These are phyloP conservation scores for Oryza nivara DNA, from an alignment of 176 grass and related monocot species.

Conservation along the genomic window DNA sequence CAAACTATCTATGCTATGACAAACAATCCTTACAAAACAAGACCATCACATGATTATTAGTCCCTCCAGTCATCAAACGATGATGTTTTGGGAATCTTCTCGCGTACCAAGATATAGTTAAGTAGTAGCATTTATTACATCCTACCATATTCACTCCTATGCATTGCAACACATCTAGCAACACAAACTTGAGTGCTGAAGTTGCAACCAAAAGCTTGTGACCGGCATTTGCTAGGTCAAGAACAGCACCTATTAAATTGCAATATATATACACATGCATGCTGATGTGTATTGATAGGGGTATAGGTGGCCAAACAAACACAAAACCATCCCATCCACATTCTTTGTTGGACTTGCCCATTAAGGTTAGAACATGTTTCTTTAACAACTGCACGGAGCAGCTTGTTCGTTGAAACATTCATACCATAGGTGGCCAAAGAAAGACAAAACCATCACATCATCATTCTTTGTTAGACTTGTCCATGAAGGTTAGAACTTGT, in stretches of 20 bases:
- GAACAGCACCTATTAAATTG: neutral
- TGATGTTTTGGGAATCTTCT: neutral
- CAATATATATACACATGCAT: neutral
- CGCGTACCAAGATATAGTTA: neutral
- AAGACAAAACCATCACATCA: no score
- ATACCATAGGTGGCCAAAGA: no score
- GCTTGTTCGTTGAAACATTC: no score
- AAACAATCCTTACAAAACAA: slow-evolving; percentile 22
- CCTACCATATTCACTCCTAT: neutral
- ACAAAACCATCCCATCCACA: no score
- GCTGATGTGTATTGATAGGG: neutral
- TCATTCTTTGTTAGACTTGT: no score
- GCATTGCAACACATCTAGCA: neutral
- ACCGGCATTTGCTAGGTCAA: neutral
- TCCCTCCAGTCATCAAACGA: neutral
- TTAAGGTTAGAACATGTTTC: no score
- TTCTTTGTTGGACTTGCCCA: no score
- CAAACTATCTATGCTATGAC: neutral
- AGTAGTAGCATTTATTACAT: no score
- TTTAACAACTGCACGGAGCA: no score
- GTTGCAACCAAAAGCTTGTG: neutral
- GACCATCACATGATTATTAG: neutral
- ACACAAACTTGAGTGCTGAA: neutral
- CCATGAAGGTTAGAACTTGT: no score
- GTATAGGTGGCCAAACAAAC: no score